phyloP scores from a whole-genome alignment of 768 basidiomycete genomes.

The Peribolospora baueri region DNA sequence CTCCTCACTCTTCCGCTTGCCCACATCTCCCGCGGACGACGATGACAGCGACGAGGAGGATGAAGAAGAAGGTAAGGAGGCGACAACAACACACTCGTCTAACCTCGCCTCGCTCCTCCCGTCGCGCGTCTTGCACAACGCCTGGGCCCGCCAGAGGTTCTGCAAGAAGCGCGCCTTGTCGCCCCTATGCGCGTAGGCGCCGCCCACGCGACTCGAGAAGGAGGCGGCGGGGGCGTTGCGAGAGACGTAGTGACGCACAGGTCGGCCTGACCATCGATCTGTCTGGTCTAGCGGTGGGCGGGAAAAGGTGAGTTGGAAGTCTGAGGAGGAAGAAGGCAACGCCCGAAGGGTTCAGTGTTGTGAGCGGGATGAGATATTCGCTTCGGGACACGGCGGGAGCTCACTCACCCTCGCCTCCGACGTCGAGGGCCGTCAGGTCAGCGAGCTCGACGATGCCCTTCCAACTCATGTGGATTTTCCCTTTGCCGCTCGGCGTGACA shows the following conservation, averaged over 20 bases:
- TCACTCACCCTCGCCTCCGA: slow-evolving; percentile 50
- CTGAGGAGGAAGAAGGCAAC: slow-evolving; percentile 21
- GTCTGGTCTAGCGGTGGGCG: slow-evolving; percentile 54
- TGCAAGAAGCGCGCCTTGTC: no score
- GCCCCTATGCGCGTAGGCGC: no score
- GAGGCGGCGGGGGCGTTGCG: no score
- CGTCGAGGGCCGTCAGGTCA: slow-evolving; percentile 53
- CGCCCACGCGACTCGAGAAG: no score
- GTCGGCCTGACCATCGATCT: slow-evolving; percentile 67
- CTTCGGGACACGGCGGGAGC: neutral
- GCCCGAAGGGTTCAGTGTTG: slow-evolving; percentile 6
- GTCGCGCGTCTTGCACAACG: no score
- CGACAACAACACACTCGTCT: no score
- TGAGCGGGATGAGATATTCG: neutral
- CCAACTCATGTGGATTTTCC: slow-evolving; percentile 51
- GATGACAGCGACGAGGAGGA: no score
- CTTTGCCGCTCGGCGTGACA: slow-evolving; percentile 39
- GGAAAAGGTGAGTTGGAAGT: slow-evolving; percentile 66
- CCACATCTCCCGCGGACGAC: no score
- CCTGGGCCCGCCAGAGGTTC: no score
- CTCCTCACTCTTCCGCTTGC: no score
- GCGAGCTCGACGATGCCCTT: slow-evolving; percentile 65
- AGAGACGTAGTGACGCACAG: slow-evolving; percentile 45
- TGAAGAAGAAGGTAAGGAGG: no score
- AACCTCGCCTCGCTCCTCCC: no score